A percentile compares a stretch with the other conserved stretches of the same genome.
These are phyloP conservation scores for Sugiyamaella americana DNA, from an alignment of 805 yeast genomes.

Conservation along the genomic window DNA sequence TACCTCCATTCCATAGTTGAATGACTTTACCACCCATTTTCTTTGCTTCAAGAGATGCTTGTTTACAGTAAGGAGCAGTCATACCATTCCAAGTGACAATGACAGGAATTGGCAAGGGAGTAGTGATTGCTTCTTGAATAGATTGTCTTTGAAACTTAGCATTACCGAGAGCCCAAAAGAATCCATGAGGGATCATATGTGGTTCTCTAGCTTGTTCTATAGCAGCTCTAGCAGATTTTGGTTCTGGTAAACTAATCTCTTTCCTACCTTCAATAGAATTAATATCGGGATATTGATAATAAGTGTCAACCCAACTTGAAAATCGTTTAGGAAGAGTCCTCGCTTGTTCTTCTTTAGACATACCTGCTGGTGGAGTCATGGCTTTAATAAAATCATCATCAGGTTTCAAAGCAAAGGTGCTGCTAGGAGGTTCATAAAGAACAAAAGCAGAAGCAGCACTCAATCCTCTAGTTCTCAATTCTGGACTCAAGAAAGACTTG, in stretches of 20 bases:
- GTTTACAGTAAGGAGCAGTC: not conserved
- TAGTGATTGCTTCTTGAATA: not conserved
- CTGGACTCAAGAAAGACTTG: not conserved
- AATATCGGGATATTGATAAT: not conserved
- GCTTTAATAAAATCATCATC: not conserved
- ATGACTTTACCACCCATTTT: not conserved
- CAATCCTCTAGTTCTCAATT: not conserved
- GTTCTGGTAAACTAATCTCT: not conserved
- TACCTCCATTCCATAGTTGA: not conserved
- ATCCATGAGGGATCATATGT: not conserved
- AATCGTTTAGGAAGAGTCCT: not conserved
- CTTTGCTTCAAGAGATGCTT: not conserved
- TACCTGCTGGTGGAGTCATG: not conserved
- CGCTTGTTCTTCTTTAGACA: conserved; percentile 2
- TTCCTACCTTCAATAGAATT: not conserved
- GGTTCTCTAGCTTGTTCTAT: not conserved
- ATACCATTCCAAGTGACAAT: not conserved
- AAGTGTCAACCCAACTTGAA: not conserved
- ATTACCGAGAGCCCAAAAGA: not conserved
- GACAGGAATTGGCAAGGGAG: not conserved
- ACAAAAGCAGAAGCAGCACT: not conserved
- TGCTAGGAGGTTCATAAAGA: conserved; percentile 1
- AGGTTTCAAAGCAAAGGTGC: not conserved
- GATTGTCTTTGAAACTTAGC: not conserved
- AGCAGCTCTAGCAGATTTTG: not conserved